Evolutionary conservation across 1,284 basidiomycete genomes (phyloP).

Genomic region (Gymnopus androsaceus): DNA sequence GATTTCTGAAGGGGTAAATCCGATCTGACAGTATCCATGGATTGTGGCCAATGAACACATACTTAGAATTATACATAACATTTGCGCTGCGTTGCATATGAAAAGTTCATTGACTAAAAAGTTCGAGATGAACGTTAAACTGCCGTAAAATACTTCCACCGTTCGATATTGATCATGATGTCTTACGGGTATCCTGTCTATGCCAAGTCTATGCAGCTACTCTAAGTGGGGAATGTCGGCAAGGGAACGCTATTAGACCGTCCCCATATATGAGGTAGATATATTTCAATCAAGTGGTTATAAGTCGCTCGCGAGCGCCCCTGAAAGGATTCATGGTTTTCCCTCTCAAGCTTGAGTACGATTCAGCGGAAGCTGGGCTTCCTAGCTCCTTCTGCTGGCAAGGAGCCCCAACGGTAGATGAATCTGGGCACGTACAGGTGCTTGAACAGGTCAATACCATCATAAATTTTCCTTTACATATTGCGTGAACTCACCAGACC

Average conservation of each 20-base stretch:
- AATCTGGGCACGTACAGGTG: neutral
- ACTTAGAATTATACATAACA: too few relatives aligned
- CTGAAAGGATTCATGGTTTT: neutral
- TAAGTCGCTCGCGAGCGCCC: neutral
- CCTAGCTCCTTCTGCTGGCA: neutral
- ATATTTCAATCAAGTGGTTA: neutral
- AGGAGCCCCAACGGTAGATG: neutral
- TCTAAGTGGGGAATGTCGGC: too few relatives aligned
- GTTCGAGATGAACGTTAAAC: too few relatives aligned
- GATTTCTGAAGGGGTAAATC: too few relatives aligned
- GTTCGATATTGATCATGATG: too few relatives aligned
- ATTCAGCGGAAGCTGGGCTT: slow-evolving; percentile 7
- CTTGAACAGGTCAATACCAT: slow-evolving; percentile 5
- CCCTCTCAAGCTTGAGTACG: neutral
- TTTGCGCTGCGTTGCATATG: too few relatives aligned
- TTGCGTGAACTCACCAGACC: neutral
- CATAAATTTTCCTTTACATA: neutral
- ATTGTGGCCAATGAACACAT: too few relatives aligned
- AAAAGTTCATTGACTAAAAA: too few relatives aligned
- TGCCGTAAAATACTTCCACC: too few relatives aligned
- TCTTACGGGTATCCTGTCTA: too few relatives aligned
- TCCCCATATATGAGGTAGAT: neutral
- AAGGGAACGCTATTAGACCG: neutral
- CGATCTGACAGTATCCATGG: too few relatives aligned
- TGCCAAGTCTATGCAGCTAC: neutral